Percentiles rank a stretch among this genome's conserved stretches.
phyloP scores from a whole-genome alignment of 2,329 filamentous ascomycete genomes.

The Trichoderma guizhouense region DNA sequence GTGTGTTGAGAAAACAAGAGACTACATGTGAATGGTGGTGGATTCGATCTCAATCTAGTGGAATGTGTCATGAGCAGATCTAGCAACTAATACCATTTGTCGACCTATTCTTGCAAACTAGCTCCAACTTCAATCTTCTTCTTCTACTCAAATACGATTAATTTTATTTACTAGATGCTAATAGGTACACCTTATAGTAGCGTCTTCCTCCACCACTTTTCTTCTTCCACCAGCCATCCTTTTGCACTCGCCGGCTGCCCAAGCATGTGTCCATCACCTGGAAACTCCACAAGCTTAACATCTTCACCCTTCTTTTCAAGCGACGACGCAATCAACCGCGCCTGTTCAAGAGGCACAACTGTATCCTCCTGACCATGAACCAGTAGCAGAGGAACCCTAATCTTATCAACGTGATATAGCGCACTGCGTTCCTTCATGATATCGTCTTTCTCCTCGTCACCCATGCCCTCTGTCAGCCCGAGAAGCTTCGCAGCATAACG shows the following conservation, averaged over 20 bases:
- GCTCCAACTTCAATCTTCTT: background rate
- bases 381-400: constrained; percentile 51
- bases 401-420: constrained; percentile 44
- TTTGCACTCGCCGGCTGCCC: constrained; percentile 38
- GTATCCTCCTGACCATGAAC: constrained; percentile 54
- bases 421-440: constrained; percentile 48
- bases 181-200: constrained; percentile 19
- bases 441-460: constrained; percentile 37
- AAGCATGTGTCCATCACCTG: constrained; percentile 52
- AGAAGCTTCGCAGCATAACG: constrained; percentile 45
- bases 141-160: background rate
- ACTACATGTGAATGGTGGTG: background rate
- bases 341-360: constrained; percentile 57
- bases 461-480: constrained; percentile 31
- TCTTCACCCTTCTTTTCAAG: constrained; percentile 40
- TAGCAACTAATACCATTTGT: background rate
- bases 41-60: too few relatives aligned
- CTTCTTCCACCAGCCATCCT: constrained; percentile 42
- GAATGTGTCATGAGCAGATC: background rate
- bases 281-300: constrained; percentile 46
- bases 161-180: background rate
- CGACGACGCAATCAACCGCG: constrained; percentile 48
- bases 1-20: constrained; percentile 24
- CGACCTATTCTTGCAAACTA: background rate
- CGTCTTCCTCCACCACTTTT: constrained; percentile 46